Base-by-base conservation (phyloP, 1,284 basidiomycete genomes). In the Tilletia horrida region DNA sequence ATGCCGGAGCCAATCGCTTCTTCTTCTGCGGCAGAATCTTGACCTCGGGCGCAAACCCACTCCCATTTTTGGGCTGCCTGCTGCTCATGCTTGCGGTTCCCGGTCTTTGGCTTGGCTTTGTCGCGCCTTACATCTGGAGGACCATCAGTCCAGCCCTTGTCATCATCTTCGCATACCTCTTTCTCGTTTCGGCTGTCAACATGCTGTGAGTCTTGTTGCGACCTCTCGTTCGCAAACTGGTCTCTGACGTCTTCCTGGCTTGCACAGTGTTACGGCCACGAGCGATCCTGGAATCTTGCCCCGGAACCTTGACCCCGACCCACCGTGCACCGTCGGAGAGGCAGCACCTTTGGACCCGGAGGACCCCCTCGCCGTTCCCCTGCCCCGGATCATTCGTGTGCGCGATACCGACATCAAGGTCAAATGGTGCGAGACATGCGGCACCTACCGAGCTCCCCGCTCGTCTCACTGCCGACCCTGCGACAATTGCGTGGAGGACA, bases 401-500 rank as follows among this genome's bases (percentile, higher is more conserved):
- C 47, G 62, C 29, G 68, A 64, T 14, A 70, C 45, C 35, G 66
- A 67, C 50, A 66, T 81, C 31, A 64, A 70, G 45, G 69, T 74
- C 23, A 78, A 78, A 44, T 82, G 81, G 81, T 82, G 81, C 68
- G 73, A 76, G 63, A 78, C 80, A 21, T 82, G 81, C 63, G 71
- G 73, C 1, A 73, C 75, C 1, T 82, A 81, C 62, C 68, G 81
- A 6, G 77, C 81, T 7, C 81, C 81, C 0, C 69, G 81, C 18
- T 71, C 69, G 63, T 78, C 76, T 31, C 81, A 82, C 62, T 82
- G 81, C 62, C 67, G 81, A 11, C 70, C 78, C 1, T 82, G 81
- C 70, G 78, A 82, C 52, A 80, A 80, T 65, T 82, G 81, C 65
- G 77, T 82, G 8, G 79, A 81, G 31, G 73, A 73, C 47, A 77